phyloP scores from a whole-genome alignment of 2,329 filamentous ascomycete genomes.

The Tolypocladium guangdongense region DNA sequence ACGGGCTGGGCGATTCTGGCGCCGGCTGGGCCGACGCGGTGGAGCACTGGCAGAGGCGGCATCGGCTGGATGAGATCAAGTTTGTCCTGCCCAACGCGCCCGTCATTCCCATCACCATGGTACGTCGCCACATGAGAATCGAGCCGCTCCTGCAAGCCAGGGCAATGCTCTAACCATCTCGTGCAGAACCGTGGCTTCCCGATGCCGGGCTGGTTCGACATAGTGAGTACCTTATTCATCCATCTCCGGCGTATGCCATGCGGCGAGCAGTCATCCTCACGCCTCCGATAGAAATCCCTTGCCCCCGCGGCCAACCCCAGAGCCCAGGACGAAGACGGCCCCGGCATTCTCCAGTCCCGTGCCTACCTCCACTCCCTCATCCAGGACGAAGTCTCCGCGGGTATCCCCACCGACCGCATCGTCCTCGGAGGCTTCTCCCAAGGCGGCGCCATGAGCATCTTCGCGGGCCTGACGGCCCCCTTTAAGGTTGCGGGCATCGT shows the following conservation, averaged over 20 bases:
- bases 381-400: conserved; percentile 64
- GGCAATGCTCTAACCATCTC: background rate
- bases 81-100: conserved; percentile 94
- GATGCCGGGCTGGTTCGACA: conserved; percentile 87
- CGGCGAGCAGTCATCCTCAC: background rate
- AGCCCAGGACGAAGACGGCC: conserved; percentile 47
- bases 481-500: conserved; percentile 75
- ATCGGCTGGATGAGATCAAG: conserved; percentile 77
- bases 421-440: conserved; percentile 76
- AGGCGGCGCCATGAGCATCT: conserved; percentile 74
- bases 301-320: conserved; percentile 15
- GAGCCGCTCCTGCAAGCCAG: background rate
- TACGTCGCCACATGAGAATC: conserved; percentile 12
- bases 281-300: conserved; percentile 18
- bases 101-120: conserved; percentile 66
- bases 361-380: conserved; percentile 69
- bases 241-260: background rate
- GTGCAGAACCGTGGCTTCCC: conserved; percentile 58
- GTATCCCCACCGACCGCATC: conserved; percentile 71
- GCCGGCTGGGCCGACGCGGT: conserved; percentile 72
- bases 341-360: conserved; percentile 48
- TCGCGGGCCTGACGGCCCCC: conserved; percentile 61
- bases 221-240: conserved; percentile 35
- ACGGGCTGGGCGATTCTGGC: conserved; percentile 81
- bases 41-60: conserved; percentile 73